phyloP scores from a whole-genome alignment of 2,329 filamentous ascomycete species.

The Talaromyces sp. region DNA sequence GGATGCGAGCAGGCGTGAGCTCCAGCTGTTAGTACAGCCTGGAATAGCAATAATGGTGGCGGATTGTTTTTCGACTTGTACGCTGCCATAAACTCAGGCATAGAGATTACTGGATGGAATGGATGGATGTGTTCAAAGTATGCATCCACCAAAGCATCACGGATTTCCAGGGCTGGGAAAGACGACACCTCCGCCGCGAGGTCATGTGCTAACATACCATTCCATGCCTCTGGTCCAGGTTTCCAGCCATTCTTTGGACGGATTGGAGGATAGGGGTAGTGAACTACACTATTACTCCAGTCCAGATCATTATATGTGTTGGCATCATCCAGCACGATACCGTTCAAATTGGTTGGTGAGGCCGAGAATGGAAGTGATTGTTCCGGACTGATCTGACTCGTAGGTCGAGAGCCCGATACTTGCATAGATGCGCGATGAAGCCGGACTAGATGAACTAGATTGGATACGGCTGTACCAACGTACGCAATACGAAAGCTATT shows the following conservation, averaged over 20 bases:
- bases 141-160: slow-evolving; percentile 24
- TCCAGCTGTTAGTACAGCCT: slow-evolving; percentile 27
- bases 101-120: slow-evolving; percentile 27
- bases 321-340: not conserved
- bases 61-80: slow-evolving; percentile 20
- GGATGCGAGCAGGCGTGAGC: slow-evolving; percentile 26
- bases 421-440: not conserved
- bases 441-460: slow-evolving; percentile 12
- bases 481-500: slow-evolving; percentile 12
- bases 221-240: not conserved
- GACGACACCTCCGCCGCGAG: slow-evolving; percentile 2
- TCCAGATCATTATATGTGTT: not conserved
- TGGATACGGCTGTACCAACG: slow-evolving; percentile 7
- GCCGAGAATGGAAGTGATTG: not conserved
- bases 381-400: not conserved
- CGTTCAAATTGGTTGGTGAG: not conserved
- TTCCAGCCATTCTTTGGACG: slow-evolving; percentile 10
- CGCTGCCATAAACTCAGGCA: slow-evolving; percentile 19
- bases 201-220: not conserved
- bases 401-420: not conserved
- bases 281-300: not conserved
- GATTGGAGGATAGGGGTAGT: slow-evolving; percentile 10
- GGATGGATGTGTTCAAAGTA: slow-evolving; percentile 31
- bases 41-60: slow-evolving; percentile 28
- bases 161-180: slow-evolving; percentile 14